A percentile compares a stretch with the other conserved stretches of the same genome.
These are phyloP conservation scores for Pestalotiopsis sp. DNA, from an alignment of 2,329 filamentous ascomycete genomes.

Conservation along the genomic window DNA sequence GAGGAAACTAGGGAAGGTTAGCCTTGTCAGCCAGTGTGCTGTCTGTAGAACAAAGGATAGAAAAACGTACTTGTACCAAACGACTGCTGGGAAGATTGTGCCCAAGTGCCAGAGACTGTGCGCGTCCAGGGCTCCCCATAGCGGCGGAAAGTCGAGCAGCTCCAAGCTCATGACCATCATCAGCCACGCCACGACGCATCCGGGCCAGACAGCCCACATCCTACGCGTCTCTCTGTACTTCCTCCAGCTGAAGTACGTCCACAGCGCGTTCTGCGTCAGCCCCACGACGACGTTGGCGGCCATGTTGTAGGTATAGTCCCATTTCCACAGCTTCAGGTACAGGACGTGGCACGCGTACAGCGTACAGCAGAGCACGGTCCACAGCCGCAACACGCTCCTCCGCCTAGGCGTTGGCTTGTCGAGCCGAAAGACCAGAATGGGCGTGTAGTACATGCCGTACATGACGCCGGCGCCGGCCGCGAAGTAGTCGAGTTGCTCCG, in stretches of 20 bases:
- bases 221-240: conserved; percentile 73
- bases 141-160: conserved; percentile 88
- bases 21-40: conserved; percentile 14
- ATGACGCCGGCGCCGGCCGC: conserved; percentile 87
- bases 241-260: conserved; percentile 80
- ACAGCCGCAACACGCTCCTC: conserved; percentile 64
- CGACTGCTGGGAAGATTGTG: conserved; percentile 82
- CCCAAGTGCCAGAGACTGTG: conserved; percentile 96
- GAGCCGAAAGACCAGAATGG: conserved; percentile 80
- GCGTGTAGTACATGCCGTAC: conserved; percentile 87
- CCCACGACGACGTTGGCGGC: conserved; percentile 86
- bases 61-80: conserved; percentile 89
- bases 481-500: conserved; percentile 96
- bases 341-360: conserved; percentile 78
- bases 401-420: conserved; percentile 57
- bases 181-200: conserved; percentile 89
- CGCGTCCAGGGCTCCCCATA: conserved; percentile 82
- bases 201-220: conserved; percentile 86
- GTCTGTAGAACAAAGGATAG: background rate
- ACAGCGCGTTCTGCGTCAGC: conserved; percentile 78
- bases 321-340: conserved; percentile 83
- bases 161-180: conserved; percentile 94
- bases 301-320: conserved; percentile 99
- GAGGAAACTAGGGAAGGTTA: conserved; percentile 66
- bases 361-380: conserved; percentile 72